Conservation (phyloP, 1,284 basidiomycete genomes). For the Anthracocystis walkeri region DNA sequence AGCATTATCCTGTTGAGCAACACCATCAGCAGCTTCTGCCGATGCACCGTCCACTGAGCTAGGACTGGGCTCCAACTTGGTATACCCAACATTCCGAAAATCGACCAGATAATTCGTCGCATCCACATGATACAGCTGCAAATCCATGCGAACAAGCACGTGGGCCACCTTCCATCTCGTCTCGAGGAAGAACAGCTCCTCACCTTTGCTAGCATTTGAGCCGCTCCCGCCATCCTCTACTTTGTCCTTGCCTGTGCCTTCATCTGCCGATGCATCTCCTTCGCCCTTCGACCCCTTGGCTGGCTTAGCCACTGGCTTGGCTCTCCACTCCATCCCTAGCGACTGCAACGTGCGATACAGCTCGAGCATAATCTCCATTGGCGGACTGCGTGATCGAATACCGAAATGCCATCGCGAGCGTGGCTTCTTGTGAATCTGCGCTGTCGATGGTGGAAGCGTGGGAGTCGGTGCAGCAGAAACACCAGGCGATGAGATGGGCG, state of each 20-base stretch:
- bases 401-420: conserved; percentile 92
- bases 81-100: conserved; percentile 95
- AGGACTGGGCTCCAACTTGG: conserved; percentile 72
- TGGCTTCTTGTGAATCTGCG: conserved; percentile 48
- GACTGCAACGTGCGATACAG: conserved; percentile 92
- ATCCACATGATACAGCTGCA: conserved; percentile 96
- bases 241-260: conserved; percentile 33
- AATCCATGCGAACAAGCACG: conserved; percentile 80
- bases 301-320: conserved; percentile 51
- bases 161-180: conserved; percentile 84
- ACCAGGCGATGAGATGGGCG: conserved; percentile 20
- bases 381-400: conserved; percentile 91
- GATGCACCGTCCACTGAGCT: neutral
- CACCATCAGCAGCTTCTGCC: neutral
- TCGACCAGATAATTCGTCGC: conserved; percentile 96
- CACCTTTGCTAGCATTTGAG: conserved; percentile 71
- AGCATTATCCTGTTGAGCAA: neutral
- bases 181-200: conserved; percentile 90
- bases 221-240: conserved; percentile 33
- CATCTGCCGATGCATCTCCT: conserved; percentile 42
- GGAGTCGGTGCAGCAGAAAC: conserved; percentile 11
- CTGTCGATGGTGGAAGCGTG: conserved; percentile 25
- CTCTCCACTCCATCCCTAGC: conserved; percentile 94
- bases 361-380: conserved; percentile 99
- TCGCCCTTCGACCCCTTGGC: conserved; percentile 12